These are phyloP conservation scores for Acacia confusa DNA, from an alignment of 306 rosid genomes.

Conservation along the genomic window DNA sequence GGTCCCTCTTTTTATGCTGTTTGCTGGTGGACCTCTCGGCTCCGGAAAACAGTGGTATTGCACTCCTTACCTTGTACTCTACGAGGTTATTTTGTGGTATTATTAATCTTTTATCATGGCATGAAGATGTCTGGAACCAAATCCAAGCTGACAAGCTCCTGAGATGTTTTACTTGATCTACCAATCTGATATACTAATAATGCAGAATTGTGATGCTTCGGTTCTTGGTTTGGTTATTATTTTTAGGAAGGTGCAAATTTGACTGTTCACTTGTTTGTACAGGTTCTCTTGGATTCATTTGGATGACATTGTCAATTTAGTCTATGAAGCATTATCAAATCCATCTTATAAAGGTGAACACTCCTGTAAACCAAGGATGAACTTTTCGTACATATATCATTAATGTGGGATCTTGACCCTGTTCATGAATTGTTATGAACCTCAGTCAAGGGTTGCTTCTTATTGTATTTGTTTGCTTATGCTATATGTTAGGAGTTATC, in stretches of 20 bases:
- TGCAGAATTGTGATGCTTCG: conserved; percentile 16
- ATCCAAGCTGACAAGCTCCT: neutral
- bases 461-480: neutral
- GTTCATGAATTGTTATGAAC: conserved; percentile 15
- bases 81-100: conserved; percentile 24
- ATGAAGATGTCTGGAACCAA: conserved; percentile 2
- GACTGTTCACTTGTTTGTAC: conserved; percentile 3
- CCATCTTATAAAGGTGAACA: conserved; percentile 82
- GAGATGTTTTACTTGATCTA: neutral
- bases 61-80: conserved; percentile 28
- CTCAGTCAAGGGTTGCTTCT: neutral
- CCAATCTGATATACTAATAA: conserved; percentile 8
- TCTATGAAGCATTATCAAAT: conserved; percentile 85
- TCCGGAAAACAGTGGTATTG: conserved; percentile 92
- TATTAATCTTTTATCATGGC: conserved; percentile 14
- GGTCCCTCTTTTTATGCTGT: conserved; percentile 90
- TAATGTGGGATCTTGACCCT: neutral
- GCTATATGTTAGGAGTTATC: conserved; percentile 64
- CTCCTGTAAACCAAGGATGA: neutral
- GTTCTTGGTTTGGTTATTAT: neutral
- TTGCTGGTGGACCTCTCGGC: conserved; percentile 98
- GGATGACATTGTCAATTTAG: conserved; percentile 87
- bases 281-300: conserved; percentile 99
- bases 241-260: conserved; percentile 12
- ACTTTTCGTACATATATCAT: neutral